Conservation (phyloP, 495 filamentous ascomycete species). For the Xylaria acuta region DNA sequence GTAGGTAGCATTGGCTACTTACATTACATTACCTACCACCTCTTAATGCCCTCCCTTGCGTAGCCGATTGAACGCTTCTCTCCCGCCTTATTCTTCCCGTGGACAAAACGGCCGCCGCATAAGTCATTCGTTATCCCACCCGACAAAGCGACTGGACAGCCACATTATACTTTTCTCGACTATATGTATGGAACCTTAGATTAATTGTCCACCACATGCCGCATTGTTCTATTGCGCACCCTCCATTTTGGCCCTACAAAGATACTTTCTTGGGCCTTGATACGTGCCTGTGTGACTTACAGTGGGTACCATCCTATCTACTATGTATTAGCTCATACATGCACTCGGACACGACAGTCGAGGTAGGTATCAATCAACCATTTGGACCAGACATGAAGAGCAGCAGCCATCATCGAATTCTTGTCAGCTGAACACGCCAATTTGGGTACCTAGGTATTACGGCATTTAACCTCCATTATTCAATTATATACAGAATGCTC, state of each 20-base stretch:
- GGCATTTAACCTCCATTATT: slow-evolving; percentile 6
- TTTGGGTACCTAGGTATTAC: neutral
- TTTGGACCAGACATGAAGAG: neutral
- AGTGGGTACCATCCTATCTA: no score
- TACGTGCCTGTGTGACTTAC: no score
- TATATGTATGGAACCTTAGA: neutral
- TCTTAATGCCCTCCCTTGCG: neutral
- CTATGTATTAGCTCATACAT: no score
- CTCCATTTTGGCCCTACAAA: neutral
- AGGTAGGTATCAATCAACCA: neutral
- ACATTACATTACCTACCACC: no score
- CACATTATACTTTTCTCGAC: neutral
- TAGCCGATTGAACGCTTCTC: neutral
- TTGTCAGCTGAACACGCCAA: neutral
- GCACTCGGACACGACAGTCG: neutral
- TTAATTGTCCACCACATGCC: neutral
- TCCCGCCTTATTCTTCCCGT: neutral
- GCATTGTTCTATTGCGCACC: neutral
- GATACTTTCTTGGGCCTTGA: neutral
- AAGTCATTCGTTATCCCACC: neutral
- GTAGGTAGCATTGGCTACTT: neutral
- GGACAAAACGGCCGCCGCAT: neutral
- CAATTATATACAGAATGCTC: slow-evolving; percentile 25
- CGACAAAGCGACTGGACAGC: neutral
- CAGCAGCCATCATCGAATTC: neutral